phyloP scores from a whole-genome alignment of 2,329 filamentous ascomycete genomes.

The Westerdykella sp. region DNA sequence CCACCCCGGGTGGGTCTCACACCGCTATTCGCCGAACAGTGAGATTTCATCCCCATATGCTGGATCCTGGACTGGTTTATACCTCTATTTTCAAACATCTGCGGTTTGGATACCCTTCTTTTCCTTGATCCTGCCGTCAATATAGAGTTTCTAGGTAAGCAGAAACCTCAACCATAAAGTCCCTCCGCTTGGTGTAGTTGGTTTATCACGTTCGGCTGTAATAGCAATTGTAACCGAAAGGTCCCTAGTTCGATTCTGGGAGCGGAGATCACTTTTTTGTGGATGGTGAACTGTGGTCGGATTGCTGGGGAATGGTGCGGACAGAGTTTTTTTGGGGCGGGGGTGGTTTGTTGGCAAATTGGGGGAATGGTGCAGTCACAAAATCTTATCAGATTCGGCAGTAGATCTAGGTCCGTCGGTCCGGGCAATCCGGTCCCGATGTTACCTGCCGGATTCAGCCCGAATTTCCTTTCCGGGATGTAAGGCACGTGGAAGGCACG shows the following conservation, averaged over 20 bases:
- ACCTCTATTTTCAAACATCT: not conserved
- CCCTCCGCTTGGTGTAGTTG: conserved; percentile 18
- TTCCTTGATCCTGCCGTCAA: too few species aligned
- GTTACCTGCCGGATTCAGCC: too few species aligned
- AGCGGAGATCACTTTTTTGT: conserved; percentile 31
- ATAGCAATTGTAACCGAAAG: conserved; percentile 32
- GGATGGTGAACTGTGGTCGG: conserved; percentile 1
- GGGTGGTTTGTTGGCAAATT: too few species aligned
- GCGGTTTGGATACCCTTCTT: not conserved
- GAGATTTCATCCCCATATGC: not conserved
- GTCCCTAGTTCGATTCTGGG: conserved; percentile 24
- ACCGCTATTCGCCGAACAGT: not conserved
- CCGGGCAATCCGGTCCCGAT: too few species aligned
- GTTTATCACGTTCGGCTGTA: conserved; percentile 36
- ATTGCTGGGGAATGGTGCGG: too few species aligned
- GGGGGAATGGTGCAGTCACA: too few species aligned
- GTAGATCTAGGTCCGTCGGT: too few species aligned
- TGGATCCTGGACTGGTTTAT: not conserved
- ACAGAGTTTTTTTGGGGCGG: too few species aligned
- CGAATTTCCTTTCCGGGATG: too few species aligned
- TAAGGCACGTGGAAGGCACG: too few species aligned
- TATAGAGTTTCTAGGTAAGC: not conserved
- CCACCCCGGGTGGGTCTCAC: not conserved
- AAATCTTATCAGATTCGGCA: too few species aligned
- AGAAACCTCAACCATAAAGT: not conserved